These are phyloP conservation scores for Apodospora peruviana DNA, from an alignment of 495 filamentous ascomycete genomes.

Conservation along the genomic window DNA sequence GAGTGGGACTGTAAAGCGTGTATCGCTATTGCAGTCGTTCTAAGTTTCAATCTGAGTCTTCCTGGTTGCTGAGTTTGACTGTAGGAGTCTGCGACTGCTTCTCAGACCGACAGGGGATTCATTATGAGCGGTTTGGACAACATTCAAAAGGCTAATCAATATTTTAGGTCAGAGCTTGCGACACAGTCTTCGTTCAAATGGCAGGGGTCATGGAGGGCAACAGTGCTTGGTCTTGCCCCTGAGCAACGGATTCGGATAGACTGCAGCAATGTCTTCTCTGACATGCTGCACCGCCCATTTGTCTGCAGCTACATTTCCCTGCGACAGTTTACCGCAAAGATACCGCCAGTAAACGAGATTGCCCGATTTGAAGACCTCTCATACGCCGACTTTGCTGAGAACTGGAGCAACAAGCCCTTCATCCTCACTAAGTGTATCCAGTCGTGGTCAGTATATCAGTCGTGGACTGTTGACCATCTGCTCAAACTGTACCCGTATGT, in stretches of 20 bases:
- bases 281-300: constrained; percentile 86
- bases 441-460: constrained; percentile 70
- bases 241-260: constrained; percentile 47
- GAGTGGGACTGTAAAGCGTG: no score
- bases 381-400: constrained; percentile 63
- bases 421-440: constrained; percentile 82
- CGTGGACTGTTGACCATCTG: constrained; percentile 67
- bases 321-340: constrained; percentile 58
- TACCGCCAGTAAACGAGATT: constrained; percentile 71
- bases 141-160: constrained; percentile 55
- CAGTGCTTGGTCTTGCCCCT: constrained; percentile 59
- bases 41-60: no score
- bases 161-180: constrained; percentile 16
- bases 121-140: no score
- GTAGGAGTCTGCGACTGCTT: no score
- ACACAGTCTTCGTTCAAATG: constrained; percentile 51
- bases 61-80: no score
- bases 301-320: constrained; percentile 75
- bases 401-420: constrained; percentile 80
- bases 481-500: constrained; percentile 57
- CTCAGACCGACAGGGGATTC: no score
- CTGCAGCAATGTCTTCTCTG: constrained; percentile 82
- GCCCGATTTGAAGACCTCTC: constrained; percentile 61
- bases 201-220: constrained; percentile 83
- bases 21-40: no score